Evolutionary conservation across 202 grass and related monocot genomes (phyloP).

Genomic region (Schoenoplectus tabernaemontani): DNA sequence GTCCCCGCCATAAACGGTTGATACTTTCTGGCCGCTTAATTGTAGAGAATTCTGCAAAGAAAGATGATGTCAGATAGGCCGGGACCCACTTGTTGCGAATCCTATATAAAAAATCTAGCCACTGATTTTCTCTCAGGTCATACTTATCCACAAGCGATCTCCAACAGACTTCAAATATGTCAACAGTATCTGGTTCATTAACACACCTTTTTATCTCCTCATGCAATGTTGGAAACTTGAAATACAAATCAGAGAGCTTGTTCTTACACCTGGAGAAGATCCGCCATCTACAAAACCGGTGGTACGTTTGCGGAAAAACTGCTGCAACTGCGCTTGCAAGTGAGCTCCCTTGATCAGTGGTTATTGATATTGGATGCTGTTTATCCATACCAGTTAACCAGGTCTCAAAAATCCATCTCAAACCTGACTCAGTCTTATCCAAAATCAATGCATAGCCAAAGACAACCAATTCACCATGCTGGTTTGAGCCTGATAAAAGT

Average conservation of each 20-base stretch:
- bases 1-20: constrained; percentile 49
- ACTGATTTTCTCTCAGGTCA: constrained; percentile 56
- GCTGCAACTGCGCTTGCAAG: constrained; percentile 54
- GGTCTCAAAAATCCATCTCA: constrained; percentile 73
- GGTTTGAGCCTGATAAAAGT: constrained; percentile 71
- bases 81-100: constrained; percentile 76
- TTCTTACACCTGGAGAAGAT: constrained; percentile 91
- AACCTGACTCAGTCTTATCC: constrained; percentile 63
- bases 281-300: constrained; percentile 85
- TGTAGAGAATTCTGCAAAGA: constrained; percentile 69
- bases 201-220: constrained; percentile 69
- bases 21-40: constrained; percentile 45
- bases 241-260: constrained; percentile 65
- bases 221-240: constrained; percentile 54
- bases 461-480: constrained; percentile 64
- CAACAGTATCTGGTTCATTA: constrained; percentile 45
- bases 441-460: constrained; percentile 88
- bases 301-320: constrained; percentile 68
- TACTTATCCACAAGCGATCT: constrained; percentile 79
- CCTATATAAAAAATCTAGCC: constrained; percentile 60
- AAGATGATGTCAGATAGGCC: constrained; percentile 61
- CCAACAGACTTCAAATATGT: constrained; percentile 74
- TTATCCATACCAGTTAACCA: constrained; percentile 74
- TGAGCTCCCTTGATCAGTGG: constrained; percentile 75
- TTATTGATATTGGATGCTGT: constrained; percentile 53